These are phyloP conservation scores for Aspergillus awamori DNA, from an alignment of 2,329 filamentous ascomycete genomes.

Conservation along the genomic window DNA sequence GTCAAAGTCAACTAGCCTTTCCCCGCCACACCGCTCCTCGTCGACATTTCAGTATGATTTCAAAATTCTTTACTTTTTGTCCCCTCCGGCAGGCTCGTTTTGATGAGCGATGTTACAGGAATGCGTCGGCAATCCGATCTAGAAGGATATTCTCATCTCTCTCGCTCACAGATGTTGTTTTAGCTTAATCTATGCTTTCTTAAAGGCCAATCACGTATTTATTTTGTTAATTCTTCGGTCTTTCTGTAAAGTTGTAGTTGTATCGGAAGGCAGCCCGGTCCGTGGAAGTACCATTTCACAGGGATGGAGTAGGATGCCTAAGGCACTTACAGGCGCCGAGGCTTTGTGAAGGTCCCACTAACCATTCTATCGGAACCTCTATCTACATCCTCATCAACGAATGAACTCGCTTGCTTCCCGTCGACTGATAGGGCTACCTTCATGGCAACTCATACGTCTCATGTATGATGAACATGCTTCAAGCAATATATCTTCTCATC, in stretches of 20 bases:
- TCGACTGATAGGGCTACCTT: background rate
- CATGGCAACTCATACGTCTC: background rate
- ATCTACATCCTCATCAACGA: background rate
- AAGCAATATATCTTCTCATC: background rate
- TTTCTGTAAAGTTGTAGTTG: background rate
- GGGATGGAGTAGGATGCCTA: background rate
- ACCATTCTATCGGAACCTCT: slow-evolving; percentile 2
- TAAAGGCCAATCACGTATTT: background rate
- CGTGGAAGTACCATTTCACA: background rate
- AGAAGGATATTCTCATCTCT: background rate
- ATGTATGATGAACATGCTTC: background rate
- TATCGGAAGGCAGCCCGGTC: background rate
- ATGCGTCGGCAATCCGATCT: background rate
- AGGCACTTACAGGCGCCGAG: background rate
- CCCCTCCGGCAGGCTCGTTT: background rate
- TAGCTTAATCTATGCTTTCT: too few relatives aligned
- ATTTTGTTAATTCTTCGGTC: background rate
- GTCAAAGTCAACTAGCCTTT: slow-evolving; percentile 17
- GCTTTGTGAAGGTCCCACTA: background rate
- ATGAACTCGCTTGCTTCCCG: background rate
- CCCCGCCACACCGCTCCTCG: slow-evolving; percentile 24
- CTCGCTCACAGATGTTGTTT: background rate
- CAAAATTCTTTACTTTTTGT: too few relatives aligned
- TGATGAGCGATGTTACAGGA: background rate
- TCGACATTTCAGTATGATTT: background rate